A percentile compares a stretch with the other conserved stretches of the same genome.
phyloP scores from a whole-genome alignment of 192 early-diverging fungal species.

The Podila horticola region DNA sequence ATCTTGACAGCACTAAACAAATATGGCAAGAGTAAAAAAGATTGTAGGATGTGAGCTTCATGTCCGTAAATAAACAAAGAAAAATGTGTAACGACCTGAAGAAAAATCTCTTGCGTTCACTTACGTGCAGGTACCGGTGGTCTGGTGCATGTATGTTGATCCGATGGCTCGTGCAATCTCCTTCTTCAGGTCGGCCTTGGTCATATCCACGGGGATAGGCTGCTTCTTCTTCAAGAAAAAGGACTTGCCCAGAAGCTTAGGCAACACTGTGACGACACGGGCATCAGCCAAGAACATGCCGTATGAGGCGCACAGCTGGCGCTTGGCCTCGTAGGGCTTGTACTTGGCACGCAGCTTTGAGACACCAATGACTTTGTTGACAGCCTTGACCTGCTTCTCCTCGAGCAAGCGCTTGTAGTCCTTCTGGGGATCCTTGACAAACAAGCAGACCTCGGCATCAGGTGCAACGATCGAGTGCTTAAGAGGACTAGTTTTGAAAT shows the following conservation, averaged over 20 bases:
- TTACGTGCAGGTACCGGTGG: conserved; percentile 71
- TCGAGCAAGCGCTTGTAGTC: conserved; percentile 80
- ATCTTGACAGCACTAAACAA: conserved; percentile 73
- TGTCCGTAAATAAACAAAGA: neutral
- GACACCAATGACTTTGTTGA: conserved; percentile 81
- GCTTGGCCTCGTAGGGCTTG: conserved; percentile 82
- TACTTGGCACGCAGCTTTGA: conserved; percentile 83
- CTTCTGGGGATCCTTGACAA: conserved; percentile 87
- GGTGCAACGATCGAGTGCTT: conserved; percentile 70
- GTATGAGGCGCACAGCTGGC: conserved; percentile 77
- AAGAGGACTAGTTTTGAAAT: conserved; percentile 64
- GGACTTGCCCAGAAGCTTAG: conserved; percentile 81
- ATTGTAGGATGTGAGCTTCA: neutral
- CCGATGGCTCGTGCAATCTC: conserved; percentile 70
- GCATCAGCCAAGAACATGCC: conserved; percentile 93
- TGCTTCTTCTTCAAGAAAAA: conserved; percentile 89
- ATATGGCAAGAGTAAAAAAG: conserved; percentile 11
- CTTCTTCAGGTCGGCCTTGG: conserved; percentile 61
- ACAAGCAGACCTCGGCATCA: conserved; percentile 84
- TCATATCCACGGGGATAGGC: conserved; percentile 79
- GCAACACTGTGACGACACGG: conserved; percentile 77
- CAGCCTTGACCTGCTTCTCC: conserved; percentile 65
- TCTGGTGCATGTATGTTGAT: conserved; percentile 72
- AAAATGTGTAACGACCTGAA: neutral
- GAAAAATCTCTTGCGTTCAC: conserved; percentile 1